Percentiles rank a stretch among this genome's conserved stretches.
These are phyloP conservation scores for Handroanthus guayacan DNA, from an alignment of 257 asterid species.

Conservation along the genomic window DNA sequence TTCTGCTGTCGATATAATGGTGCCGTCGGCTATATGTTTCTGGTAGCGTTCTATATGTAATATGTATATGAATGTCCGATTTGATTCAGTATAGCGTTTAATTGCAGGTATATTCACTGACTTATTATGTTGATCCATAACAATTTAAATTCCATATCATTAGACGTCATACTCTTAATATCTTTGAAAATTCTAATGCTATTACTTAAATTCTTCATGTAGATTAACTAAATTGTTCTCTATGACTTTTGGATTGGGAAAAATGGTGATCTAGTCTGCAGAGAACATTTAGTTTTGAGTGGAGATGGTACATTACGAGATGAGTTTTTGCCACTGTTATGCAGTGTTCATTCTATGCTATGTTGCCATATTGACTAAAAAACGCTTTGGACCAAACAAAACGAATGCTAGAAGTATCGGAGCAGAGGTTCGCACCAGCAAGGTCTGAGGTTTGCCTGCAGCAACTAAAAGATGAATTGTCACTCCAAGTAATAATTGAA, in stretches of 20 bases:
- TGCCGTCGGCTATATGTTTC: neutral
- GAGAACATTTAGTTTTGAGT: neutral
- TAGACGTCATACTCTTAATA: neutral
- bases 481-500: neutral
- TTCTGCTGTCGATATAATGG: neutral
- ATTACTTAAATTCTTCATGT: neutral
- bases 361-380: neutral
- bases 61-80: neutral
- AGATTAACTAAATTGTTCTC: neutral
- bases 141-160: neutral
- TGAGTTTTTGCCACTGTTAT: neutral
- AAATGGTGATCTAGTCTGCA: neutral
- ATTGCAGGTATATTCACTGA: slow-evolving; percentile 7
- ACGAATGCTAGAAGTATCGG: neutral
- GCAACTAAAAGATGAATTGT: neutral
- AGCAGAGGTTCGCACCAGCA: neutral
- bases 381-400: too few species aligned
- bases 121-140: neutral
- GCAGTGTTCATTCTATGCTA: neutral
- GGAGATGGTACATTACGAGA: neutral
- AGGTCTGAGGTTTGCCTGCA: neutral
- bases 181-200: slow-evolving; percentile 1
- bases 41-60: neutral
- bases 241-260: neutral
- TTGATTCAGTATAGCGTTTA: slow-evolving; percentile 17